Base-by-base conservation (phyloP, 2,329 filamentous ascomycete genomes). In the Ophiostoma montium region DNA sequence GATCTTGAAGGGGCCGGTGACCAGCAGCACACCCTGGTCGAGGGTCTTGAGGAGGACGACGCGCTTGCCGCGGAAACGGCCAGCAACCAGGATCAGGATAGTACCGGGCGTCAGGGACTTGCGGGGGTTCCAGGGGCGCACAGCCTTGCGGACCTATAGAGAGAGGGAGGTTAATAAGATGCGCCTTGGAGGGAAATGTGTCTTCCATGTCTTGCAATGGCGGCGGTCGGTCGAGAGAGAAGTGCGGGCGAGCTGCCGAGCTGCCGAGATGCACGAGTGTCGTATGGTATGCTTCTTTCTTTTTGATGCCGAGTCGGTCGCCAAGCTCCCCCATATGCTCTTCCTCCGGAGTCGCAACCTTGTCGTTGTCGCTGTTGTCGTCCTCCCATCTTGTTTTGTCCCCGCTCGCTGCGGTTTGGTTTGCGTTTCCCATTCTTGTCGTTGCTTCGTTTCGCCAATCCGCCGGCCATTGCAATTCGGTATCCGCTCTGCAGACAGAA, bases 1-100 rank as follows among this genome's bases (percentile, higher is more conserved):
- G 76, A 98, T 84, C 84, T 96, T 98, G 86, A 96, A 98, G 69
- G 92, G 92, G 65, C 92, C 92, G 68, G 92, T 98, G 65, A 98
- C 88, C 70, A 98, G 87, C 70, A 98, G 88, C 60, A 95, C 87
- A 75, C 92, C 92, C 77, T 95, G 87, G 67, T 86, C 78, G 67
- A 98, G 89, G 72, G 84, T 80, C 83, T 96, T 96, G 70, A 98
- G 85, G 74, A 96, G 88, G 66, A 98, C 79, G 66, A 98, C 92
- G 70, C 92, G 92, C 88, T 98, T 98, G 80, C 92, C 92, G 65
- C 92, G 90, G 87, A 96, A 98, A 67, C 92, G 92, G 66, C 92
- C 92, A 70, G 92, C 92, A 69, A 98, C 88, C 70, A 98, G 87
- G 74, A 98, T 98, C 68, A 98, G 86, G 69, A 98, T 80, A 69